Percentiles rank a stretch among this genome's conserved stretches.
These are phyloP conservation scores for Capsicum chinense DNA, from an alignment of 257 asterid species.

Conservation along the genomic window DNA sequence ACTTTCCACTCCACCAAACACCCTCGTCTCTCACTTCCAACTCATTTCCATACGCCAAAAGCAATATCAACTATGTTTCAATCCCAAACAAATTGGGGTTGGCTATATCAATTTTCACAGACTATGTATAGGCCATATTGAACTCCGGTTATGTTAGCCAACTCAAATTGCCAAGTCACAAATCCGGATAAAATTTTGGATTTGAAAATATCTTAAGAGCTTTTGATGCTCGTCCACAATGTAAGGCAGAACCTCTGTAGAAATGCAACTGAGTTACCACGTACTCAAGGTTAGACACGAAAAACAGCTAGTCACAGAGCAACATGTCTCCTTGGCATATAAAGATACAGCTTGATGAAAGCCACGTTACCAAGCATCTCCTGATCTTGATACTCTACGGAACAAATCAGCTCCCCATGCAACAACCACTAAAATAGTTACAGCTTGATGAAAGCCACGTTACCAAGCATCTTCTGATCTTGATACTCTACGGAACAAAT, in stretches of 20 bases:
- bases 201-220: too few species aligned
- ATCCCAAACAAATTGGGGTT: background rate
- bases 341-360: too few species aligned
- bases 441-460: background rate
- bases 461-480: background rate
- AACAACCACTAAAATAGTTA: background rate
- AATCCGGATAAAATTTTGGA: too few species aligned
- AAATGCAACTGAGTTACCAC: too few species aligned
- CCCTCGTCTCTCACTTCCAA: background rate
- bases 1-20: background rate
- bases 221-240: too few species aligned
- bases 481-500: background rate
- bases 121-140: slow-evolving; percentile 2
- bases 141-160: background rate
- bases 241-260: too few species aligned
- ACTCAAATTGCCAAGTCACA: background rate
- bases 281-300: too few species aligned
- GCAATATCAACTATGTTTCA: background rate
- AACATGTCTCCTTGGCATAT: too few species aligned
- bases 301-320: too few species aligned
- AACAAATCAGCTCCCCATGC: background rate
- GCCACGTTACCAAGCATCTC: background rate
- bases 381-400: background rate
- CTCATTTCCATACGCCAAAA: background rate
- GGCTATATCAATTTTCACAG: background rate